Base-by-base conservation (phyloP, 177 flowering plant species). In the Telopea speciosissima region DNA sequence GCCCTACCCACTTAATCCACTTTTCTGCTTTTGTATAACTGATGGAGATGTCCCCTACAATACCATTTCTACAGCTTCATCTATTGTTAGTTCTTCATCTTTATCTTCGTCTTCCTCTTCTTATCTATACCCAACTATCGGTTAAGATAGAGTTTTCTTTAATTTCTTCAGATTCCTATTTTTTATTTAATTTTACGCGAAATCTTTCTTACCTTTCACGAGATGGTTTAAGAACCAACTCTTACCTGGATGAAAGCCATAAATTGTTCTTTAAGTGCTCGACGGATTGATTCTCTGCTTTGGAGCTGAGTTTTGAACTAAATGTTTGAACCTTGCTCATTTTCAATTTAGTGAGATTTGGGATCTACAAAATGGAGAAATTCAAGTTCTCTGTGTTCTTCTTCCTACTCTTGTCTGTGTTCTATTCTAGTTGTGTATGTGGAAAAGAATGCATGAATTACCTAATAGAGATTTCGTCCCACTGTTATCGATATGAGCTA, bases 381-480 rank as follows among this genome's bases (percentile, higher is more conserved):
- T 45, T 42, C 16, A 21, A 63, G 52, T 65, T 62, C 24, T 68
- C 64, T n/a, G 67, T 17, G 67, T 28, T 63, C 13, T 33, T 65
- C 12, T 36, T 65, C 13, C 40, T 62, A 5, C 52, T 68, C 1
- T 13, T 33, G 6, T 64, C 33, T 14, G 19, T 67, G 60, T 68
- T 67, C 22, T 28, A 23, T 19, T 42, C 12, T 78, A 74, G 73
- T 61, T 68, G 3, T 76, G 76, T 63, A 67, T 5, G 70, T 54
- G 73, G 78, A 0, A 94, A 92, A 70, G 93, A 88, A 74, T 94
- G 99, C 70, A 90, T 95, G 0, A 90, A 94, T 77, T 75, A 12
- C 40, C 84, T 83, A 3, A 81, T 87, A 56, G 68, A 76, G 68
- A 72, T 89, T 7, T 71, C 84, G n/a, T 92, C 99, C 6, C 93